Percentiles rank a stretch among this genome's conserved stretches.
phyloP scores from a whole-genome alignment of 768 basidiomycete genomes.

The Gloeophyllum trabeum region DNA sequence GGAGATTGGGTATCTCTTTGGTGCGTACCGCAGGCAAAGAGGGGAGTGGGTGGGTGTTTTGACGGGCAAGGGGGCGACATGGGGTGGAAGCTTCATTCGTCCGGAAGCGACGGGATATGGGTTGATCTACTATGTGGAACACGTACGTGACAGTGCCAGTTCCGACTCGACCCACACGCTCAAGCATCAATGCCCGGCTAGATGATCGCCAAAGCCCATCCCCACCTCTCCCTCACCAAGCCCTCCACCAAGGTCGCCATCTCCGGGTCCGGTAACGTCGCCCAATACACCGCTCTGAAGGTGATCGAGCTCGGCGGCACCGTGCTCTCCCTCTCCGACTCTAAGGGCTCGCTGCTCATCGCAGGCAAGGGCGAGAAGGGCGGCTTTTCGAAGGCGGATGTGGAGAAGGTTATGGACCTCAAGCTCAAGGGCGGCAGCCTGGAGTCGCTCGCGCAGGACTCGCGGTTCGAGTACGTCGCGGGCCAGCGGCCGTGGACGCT shows the following conservation, averaged over 20 bases:
- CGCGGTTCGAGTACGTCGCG: conserved; percentile 37
- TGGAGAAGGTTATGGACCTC: conserved; percentile 37
- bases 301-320: conserved; percentile 66
- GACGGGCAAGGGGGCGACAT: conserved; percentile 59
- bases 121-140: conserved; percentile 66
- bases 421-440: conserved; percentile 44
- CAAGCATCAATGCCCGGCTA: conserved; percentile 8
- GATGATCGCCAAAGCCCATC: conserved; percentile 47
- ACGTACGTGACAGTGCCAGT: conserved; percentile 29
- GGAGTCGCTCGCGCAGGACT: conserved; percentile 22
- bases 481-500: conserved; percentile 62
- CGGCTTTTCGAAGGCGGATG: conserved; percentile 47
- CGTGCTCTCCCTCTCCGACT: conserved; percentile 66
- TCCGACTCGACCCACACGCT: conserved; percentile 1
- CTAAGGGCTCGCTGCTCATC: conserved; percentile 51
- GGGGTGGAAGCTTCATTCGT: conserved; percentile 66
- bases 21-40: conserved; percentile 63
- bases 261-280: conserved; percentile 66
- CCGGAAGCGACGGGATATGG: conserved; percentile 69
- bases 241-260: conserved; percentile 39
- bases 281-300: conserved; percentile 67
- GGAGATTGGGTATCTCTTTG: conserved; percentile 69
- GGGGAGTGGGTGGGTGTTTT: conserved; percentile 65
- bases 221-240: conserved; percentile 40
- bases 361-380: conserved; percentile 20